Conservation (phyloP, 805 yeast genomes). For the Starmerella potacharoeniae region DNA sequence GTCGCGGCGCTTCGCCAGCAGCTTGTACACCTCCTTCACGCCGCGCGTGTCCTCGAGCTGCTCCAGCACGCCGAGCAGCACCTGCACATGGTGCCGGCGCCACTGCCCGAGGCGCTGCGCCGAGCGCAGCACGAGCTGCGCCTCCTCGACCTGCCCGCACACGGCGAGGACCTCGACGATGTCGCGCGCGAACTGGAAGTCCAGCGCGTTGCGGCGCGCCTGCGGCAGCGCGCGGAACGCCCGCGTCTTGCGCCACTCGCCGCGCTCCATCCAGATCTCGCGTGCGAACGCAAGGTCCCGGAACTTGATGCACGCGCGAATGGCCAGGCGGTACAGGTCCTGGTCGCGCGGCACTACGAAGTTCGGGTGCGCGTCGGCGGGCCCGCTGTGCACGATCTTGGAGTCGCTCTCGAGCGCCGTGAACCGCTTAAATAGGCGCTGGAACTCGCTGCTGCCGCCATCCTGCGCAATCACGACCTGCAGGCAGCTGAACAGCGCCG, state of each 20-base stretch:
- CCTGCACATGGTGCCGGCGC: slow-evolving; percentile 41
- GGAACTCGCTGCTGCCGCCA: slow-evolving; percentile 29
- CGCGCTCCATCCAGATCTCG: slow-evolving; percentile 67
- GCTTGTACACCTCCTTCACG: slow-evolving; percentile 3
- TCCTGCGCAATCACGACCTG: slow-evolving; percentile 35
- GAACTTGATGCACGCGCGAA: slow-evolving; percentile 53
- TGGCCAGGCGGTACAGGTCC: slow-evolving; percentile 46
- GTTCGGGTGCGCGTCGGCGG: not conserved
- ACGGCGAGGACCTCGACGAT: slow-evolving; percentile 53
- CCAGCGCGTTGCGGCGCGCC: slow-evolving; percentile 35
- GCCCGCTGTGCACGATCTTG: not conserved
- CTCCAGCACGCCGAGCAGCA: slow-evolving; percentile 33
- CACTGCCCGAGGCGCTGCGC: slow-evolving; percentile 62
- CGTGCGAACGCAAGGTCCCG: slow-evolving; percentile 49
- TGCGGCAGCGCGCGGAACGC: slow-evolving; percentile 36
- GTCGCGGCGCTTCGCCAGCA: not conserved
- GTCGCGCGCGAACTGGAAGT: slow-evolving; percentile 58
- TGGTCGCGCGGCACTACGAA: slow-evolving; percentile 31
- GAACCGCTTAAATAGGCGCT: slow-evolving; percentile 29
- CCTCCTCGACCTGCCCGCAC: slow-evolving; percentile 52
- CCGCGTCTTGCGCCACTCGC: slow-evolving; percentile 50
- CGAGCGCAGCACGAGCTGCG: slow-evolving; percentile 52
- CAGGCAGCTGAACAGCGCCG: slow-evolving; percentile 33
- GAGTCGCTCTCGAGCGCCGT: slow-evolving; percentile 9
- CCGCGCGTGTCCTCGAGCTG: slow-evolving; percentile 35